Conservation (phyloP, 2,329 filamentous ascomycete species). For the Epichloe festucae region DNA sequence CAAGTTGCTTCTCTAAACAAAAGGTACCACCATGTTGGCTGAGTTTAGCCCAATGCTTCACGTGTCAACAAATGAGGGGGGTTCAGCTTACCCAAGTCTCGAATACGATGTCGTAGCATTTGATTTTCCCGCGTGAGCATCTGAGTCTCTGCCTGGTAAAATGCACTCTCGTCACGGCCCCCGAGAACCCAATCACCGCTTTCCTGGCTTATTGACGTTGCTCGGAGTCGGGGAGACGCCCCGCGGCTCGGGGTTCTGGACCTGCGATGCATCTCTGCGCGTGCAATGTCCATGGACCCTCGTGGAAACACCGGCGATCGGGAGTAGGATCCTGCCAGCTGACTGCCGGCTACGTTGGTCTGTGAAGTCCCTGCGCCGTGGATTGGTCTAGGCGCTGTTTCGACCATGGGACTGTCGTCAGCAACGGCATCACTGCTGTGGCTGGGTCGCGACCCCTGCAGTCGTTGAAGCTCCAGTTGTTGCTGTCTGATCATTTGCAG, state of each 20-base stretch:
- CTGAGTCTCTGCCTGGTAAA: slow-evolving; percentile 73
- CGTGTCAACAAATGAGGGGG: not conserved
- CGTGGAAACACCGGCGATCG: slow-evolving; percentile 39
- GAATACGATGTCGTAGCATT: slow-evolving; percentile 64
- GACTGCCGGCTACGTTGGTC: slow-evolving; percentile 11
- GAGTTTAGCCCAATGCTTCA: not conserved
- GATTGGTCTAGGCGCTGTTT: slow-evolving; percentile 30
- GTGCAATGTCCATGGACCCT: slow-evolving; percentile 46
- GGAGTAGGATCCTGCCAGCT: slow-evolving; percentile 29
- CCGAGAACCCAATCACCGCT: slow-evolving; percentile 48
- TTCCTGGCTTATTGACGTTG: slow-evolving; percentile 46
- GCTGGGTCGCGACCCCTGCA: slow-evolving; percentile 33
- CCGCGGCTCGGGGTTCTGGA: slow-evolving; percentile 47
- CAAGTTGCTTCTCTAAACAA: slow-evolving; percentile 36
- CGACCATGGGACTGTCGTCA: slow-evolving; percentile 35
- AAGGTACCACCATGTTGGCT: not conserved
- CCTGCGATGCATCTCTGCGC: slow-evolving; percentile 40
- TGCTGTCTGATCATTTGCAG: slow-evolving; percentile 65
- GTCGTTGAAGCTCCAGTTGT: slow-evolving; percentile 54
- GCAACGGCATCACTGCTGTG: slow-evolving; percentile 26
- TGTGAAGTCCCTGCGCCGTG: slow-evolving; percentile 25
- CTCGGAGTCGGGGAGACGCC: slow-evolving; percentile 41
- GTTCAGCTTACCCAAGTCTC: slow-evolving; percentile 50
- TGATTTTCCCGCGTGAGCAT: slow-evolving; percentile 69
- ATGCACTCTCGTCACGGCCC: slow-evolving; percentile 61